Evolutionary conservation across 2,329 filamentous ascomycete genomes (phyloP), one percentile per base, ranked within the genome.

Genomic region (Arthrinium puccinioides): DNA sequence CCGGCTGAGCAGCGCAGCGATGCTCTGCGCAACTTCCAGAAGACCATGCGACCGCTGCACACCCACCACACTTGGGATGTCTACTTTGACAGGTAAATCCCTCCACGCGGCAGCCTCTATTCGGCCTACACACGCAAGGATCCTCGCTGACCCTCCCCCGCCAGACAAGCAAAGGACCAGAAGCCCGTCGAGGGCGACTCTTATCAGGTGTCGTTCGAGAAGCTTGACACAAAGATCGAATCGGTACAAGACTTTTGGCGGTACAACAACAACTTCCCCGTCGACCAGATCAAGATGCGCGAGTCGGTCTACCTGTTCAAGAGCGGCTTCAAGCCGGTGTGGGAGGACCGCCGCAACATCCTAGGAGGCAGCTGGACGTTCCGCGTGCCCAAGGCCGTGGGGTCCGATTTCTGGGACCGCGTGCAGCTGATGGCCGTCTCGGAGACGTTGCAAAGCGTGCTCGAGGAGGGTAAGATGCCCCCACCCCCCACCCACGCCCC

Each of bases 351-450:
- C 27, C 80, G 92, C 52, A 96, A 96, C 62, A 70, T 83, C 42
- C 73, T 80, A 44, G 90, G 90, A 36, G 90, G 90, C 34, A 84
- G 84, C 57, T 96, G 87, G 87, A 94, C 87, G 16, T 94, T 97
- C 63, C 81, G 89, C 35, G 82, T 96, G 30, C 80, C 82, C 45
- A 95, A 94, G 68, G 72, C 70, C 44, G 72, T 75, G 25, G 78
- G 77, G 6, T 75, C 79, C 3, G 82, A 82, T 51, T 84, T 86
- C 55, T 96, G 83, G 87, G 88, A 81, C 50, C 79, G 82, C 56
- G 72, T 95, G 44, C 78, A 88, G 64, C 66, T 90, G 56, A 72
- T 92, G 60, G 87, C 87, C 23, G 86, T 92, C 43, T 87, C 87
- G 23, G 87, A 94, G 68, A 74, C 82, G 54, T 66, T 94, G 44